phyloP scores from a whole-genome alignment of 2,329 filamentous ascomycete genomes.

The Sporothrix globosa region DNA sequence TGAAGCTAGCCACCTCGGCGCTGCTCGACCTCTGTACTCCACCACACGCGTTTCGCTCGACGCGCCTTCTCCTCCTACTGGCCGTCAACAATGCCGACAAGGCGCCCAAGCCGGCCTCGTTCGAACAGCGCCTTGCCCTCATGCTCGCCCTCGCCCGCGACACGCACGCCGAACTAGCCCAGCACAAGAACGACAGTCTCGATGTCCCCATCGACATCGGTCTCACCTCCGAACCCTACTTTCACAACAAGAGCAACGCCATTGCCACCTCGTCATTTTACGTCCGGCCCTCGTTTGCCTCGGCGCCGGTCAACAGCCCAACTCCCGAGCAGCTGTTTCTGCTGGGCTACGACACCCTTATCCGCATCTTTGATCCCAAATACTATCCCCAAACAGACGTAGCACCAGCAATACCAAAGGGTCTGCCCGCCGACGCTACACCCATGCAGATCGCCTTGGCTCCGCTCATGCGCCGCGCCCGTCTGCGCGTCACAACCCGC shows the following conservation, averaged over 20 bases:
- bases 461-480: conserved; percentile 66
- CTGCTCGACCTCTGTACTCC: conserved; percentile 37
- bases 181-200: background rate
- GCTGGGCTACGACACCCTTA: conserved; percentile 75
- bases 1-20: conserved; percentile 59
- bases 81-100: conserved; percentile 69
- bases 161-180: conserved; percentile 43
- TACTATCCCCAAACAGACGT: conserved; percentile 59
- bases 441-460: conserved; percentile 59
- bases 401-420: background rate
- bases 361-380: conserved; percentile 71
- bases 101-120: conserved; percentile 66
- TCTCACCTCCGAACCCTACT: conserved; percentile 72
- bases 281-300: conserved; percentile 29
- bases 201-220: conserved; percentile 62
- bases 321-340: conserved; percentile 65
- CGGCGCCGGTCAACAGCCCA: background rate
- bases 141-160: conserved; percentile 71
- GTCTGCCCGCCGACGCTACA: conserved; percentile 27
- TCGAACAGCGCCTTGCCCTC: conserved; percentile 68
- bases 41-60: conserved; percentile 31
- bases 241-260: conserved; percentile 68
- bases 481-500: conserved; percentile 66
- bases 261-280: conserved; percentile 56
- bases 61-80: conserved; percentile 61